Evolutionary conservation across 257 asterid genomes (phyloP), one percentile per base, ranked within the genome.

Genomic region (Ballota nigra): DNA sequence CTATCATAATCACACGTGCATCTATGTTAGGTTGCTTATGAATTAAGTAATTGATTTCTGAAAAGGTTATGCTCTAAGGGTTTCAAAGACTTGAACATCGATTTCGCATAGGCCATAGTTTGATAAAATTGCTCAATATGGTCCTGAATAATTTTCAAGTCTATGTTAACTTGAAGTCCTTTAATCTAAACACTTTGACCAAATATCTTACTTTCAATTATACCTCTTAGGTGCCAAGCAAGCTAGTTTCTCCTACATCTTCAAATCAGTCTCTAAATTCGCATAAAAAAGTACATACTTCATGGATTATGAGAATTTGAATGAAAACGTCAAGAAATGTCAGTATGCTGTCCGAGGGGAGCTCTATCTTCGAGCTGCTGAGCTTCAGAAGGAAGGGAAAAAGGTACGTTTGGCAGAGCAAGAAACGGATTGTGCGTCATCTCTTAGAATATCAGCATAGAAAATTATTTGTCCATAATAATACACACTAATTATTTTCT

Each of bases 301-400:
- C 68, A 70, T 95, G 80, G 97, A 95, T 78, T 92, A 88, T 49
- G 98, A 95, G 56, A 92, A 92, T 70, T 75, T 95, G 94, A 95
- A 92, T 53, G 97, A 92, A 79, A 95, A 95, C 72, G 94, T 95
- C 52, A 92, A 95, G 92, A 92, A 86, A 80, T 90, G 97, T 61
- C 98, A 95, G 77, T 95, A 95, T 79, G 98, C 99, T 67, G 98
- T 95, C 75, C 88, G 99, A 68, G 99, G 99, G 23, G 99, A 95
- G 87, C 91, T 95, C 77, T 95, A 95, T 83, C 99, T 95, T 71
- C 97, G 97, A 49, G 99, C 99, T 76, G 87, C 99, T 70, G 98
- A 95, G 84, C 97, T 95, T 85, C 99, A 95, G 83, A 95, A 90
- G 80, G 97, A 95, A 76, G 98, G 99, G 69, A 95, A 92, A 83